These are phyloP conservation scores for Acanthamoeba castellanii DNA, from an alignment of 208 protist genomes.

Conservation along the genomic window DNA sequence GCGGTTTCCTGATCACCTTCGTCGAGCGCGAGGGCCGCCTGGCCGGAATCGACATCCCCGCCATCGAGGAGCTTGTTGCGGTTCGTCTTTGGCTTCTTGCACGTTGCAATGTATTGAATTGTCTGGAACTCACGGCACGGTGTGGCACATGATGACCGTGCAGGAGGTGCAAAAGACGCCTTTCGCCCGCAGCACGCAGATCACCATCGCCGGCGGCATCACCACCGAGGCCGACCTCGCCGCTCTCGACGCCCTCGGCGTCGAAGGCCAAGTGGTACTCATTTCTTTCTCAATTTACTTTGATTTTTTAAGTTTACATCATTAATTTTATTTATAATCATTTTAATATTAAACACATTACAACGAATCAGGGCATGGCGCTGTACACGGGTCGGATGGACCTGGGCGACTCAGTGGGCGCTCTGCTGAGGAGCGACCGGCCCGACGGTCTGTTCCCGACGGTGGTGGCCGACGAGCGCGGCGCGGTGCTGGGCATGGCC, in stretches of 20 bases:
- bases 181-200: not conserved
- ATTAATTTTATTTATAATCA: not conserved
- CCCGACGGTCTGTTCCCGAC: slow-evolving; percentile 87
- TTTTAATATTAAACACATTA: not conserved
- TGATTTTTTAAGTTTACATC: not conserved
- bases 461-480: slow-evolving; percentile 84
- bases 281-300: not conserved
- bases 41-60: slow-evolving; percentile 65
- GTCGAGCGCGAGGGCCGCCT: slow-evolving; percentile 77
- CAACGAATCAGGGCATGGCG: slow-evolving; percentile 62
- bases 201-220: slow-evolving; percentile 79
- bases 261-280: slow-evolving; percentile 76
- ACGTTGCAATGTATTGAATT: not conserved
- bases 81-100: not conserved
- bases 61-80: slow-evolving; percentile 64
- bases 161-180: slow-evolving; percentile 61
- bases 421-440: slow-evolving; percentile 80
- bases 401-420: slow-evolving; percentile 69
- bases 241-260: slow-evolving; percentile 75
- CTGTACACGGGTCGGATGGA: slow-evolving; percentile 70
- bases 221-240: slow-evolving; percentile 75
- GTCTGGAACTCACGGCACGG: not conserved
- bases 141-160: not conserved
- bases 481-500: slow-evolving; percentile 83
- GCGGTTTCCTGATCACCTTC: slow-evolving; percentile 77